A percentile compares a stretch with the other conserved stretches of the same genome.
These are phyloP conservation scores for Yamadazyma kanchanaburiensis DNA, from an alignment of 1,139 yeast species.

Conservation along the genomic window DNA sequence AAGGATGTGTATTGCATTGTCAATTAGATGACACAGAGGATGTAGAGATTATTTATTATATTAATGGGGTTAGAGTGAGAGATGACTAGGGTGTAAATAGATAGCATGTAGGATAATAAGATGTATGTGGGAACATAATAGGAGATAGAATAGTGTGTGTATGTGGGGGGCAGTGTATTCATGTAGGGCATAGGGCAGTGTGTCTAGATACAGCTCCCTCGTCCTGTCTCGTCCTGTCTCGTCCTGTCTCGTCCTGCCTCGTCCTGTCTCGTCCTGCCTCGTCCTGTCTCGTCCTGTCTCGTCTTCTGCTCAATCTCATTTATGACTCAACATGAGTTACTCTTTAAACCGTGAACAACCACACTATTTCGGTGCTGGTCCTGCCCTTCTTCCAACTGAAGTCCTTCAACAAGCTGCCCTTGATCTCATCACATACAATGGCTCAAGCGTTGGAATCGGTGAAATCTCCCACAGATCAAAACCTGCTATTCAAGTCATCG, in stretches of 20 bases:
- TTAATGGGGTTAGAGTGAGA: slow-evolving; percentile 31
- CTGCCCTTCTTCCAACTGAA: slow-evolving; percentile 81
- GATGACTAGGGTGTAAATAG: slow-evolving; percentile 1
- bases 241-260: too few species aligned
- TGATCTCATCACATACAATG: slow-evolving; percentile 70
- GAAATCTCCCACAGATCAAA: slow-evolving; percentile 93
- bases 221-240: too few species aligned
- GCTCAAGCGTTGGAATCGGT: slow-evolving; percentile 80
- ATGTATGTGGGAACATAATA: too few species aligned
- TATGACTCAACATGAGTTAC: slow-evolving; percentile 1
- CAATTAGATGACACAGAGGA: slow-evolving; percentile 53
- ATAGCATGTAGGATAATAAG: too few species aligned
- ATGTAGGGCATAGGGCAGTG: too few species aligned
- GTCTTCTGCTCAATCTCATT: too few species aligned
- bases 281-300: too few species aligned
- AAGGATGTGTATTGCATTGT: slow-evolving; percentile 56
- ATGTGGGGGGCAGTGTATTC: too few species aligned
- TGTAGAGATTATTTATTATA: slow-evolving; percentile 53
- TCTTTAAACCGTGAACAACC: slow-evolving; percentile 65
- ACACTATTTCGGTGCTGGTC: slow-evolving; percentile 94
- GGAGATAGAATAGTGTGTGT: too few species aligned
- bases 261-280: too few species aligned
- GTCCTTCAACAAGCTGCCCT: slow-evolving; percentile 86
- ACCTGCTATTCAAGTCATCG: slow-evolving; percentile 74
- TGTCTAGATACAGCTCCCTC: too few species aligned